Evolutionary conservation across 495 filamentous ascomycete species (phyloP), one percentile per base, ranked within the genome.

Genomic region (Coniosporium apollinis): DNA sequence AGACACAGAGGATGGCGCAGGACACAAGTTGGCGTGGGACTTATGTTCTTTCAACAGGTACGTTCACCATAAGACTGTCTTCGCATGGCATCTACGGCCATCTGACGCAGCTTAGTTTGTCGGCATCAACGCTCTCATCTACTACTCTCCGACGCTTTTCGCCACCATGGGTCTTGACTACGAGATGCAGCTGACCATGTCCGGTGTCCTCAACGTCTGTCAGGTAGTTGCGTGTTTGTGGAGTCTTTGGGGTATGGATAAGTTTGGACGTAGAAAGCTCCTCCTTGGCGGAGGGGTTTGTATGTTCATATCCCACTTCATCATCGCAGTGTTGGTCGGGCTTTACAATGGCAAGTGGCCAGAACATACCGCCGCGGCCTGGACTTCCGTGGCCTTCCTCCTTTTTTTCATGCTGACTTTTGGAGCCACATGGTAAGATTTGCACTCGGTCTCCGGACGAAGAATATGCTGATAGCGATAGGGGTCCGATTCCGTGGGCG

Each of bases 91-190:
- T n/a, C n/a, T n/a, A n/a, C n/a, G n/a, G n/a, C n/a, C n/a, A n/a
- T n/a, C n/a, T n/a, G n/a, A n/a, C n/a, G n/a, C n/a, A n/a, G n/a
- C n/a, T n/a, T n/a, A n/a, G 25, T 49, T 49, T 21, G 41, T 48
- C n/a, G 47, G 47, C 3, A 48, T 52, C 33, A 52, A 52, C 31
- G 47, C 44, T 2, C 34, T 59, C 0, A 56, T 58, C 22, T 70
- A 72, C 49, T 75, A 72, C 47, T 60, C 57, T 0, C 70, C 70
- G 0, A 68, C 62, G 0, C 52, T 76, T 0, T 76, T 74, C 40
- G 42, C 57, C n/a, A 68, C 63, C 0, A 67, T 74, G 58, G 70
- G 71, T 5, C 56, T 74, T 6, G 50, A 66, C 33, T 57, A 60
- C 33, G 55, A 56, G 25, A 70, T 71, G 65, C 65, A 68, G 34